Percentiles rank a stretch among this genome's conserved stretches.
These are phyloP conservation scores for Colletotrichum musicola DNA, from an alignment of 2,329 filamentous ascomycete genomes.

Conservation along the genomic window DNA sequence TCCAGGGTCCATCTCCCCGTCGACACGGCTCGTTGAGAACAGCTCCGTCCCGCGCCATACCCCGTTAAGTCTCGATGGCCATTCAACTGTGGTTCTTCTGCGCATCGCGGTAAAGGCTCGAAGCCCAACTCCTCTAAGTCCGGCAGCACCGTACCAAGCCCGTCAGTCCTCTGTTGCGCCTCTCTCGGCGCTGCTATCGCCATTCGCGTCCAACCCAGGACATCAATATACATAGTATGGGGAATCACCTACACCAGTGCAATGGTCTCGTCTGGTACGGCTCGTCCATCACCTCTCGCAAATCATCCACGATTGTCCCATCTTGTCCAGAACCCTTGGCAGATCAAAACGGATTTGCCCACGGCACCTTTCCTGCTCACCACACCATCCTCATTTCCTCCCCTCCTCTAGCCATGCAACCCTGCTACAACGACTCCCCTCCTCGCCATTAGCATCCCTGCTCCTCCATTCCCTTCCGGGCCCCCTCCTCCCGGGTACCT, in stretches of 20 bases:
- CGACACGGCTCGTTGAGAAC: not conserved
- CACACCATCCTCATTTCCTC: slow-evolving; percentile 26
- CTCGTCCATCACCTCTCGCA: slow-evolving; percentile 34
- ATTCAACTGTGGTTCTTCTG: not conserved
- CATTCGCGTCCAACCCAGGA: not conserved
- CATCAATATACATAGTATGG: too few species aligned
- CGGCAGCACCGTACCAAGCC: too few species aligned
- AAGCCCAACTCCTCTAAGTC: too few species aligned
- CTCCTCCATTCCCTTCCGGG: slow-evolving; percentile 27
- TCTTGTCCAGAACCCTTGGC: slow-evolving; percentile 18
- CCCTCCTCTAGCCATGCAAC: slow-evolving; percentile 22
- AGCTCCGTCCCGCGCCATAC: slow-evolving; percentile 5
- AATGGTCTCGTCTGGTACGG: slow-evolving; percentile 10
- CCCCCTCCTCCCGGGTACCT: slow-evolving; percentile 31
- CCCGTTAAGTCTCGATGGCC: not conserved
- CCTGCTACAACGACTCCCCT: slow-evolving; percentile 21
- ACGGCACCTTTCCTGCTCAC: slow-evolving; percentile 16
- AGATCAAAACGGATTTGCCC: slow-evolving; percentile 18
- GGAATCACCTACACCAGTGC: too few species aligned
- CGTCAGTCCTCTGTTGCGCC: not conserved
- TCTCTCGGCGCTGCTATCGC: not conserved
- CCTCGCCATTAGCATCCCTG: slow-evolving; percentile 12
- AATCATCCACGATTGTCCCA: slow-evolving; percentile 29
- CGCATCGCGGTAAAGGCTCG: too few species aligned
- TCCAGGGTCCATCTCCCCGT: not conserved